Evolutionary conservation across 2,329 filamentous ascomycete species (phyloP).

Genomic region (Raffaelea albimanens): DNA sequence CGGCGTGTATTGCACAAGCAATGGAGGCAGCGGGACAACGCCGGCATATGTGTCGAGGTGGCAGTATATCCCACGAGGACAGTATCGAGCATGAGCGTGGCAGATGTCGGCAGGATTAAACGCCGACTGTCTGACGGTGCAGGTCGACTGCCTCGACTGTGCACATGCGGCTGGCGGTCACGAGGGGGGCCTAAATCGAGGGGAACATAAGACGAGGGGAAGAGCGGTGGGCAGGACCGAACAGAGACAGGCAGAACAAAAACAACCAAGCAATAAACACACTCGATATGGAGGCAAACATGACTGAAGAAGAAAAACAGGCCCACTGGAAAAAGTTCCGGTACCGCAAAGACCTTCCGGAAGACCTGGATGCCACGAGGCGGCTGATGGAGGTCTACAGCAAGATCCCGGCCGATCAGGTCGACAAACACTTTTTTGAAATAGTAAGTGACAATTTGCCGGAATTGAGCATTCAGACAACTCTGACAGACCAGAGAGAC

Average conservation of each 20-base stretch:
- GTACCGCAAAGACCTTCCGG: conserved; percentile 4
- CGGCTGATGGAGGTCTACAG: conserved; percentile 15
- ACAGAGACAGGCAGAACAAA: not conserved
- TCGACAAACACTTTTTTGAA: conserved; percentile 12
- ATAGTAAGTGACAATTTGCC: conserved; percentile 9
- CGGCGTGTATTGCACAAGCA: conserved; percentile 42
- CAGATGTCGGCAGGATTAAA: no score
- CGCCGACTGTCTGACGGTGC: no score
- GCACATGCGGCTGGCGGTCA: no score
- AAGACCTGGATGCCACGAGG: conserved; percentile 2
- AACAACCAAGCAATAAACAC: not conserved
- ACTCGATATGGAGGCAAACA: not conserved
- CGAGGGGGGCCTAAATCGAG: no score
- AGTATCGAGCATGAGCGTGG: conserved; percentile 21
- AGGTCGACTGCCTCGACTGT: no score
- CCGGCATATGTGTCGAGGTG: conserved; percentile 38
- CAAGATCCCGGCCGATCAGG: conserved; percentile 11
- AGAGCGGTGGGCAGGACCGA: not conserved
- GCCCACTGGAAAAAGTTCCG: no score
- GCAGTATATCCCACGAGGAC: conserved; percentile 30
- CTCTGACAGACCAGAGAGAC: conserved; percentile 21
- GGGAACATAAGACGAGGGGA: no score
- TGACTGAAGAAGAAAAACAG: not conserved
- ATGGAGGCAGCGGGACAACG: conserved; percentile 32
- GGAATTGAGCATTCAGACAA: not conserved